Evolutionary conservation across 768 basidiomycete genomes (phyloP).

Genomic region (Psilocybe cyanescens): DNA sequence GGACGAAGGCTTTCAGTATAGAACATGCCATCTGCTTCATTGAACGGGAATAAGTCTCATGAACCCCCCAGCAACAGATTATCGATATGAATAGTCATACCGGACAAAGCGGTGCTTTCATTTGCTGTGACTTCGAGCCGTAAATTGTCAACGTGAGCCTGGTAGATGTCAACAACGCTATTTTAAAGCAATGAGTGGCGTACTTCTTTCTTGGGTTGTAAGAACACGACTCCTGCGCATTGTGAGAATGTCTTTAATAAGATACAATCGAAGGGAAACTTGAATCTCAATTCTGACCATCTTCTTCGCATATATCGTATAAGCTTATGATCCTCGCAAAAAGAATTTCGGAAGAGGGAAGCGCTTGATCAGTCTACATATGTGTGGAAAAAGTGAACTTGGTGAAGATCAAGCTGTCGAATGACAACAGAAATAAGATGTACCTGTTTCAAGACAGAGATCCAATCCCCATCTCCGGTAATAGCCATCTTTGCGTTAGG

Average conservation of each 20-base stretch:
- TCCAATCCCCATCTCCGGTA: slow-evolving; percentile 8
- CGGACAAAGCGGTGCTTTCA: too few relatives aligned
- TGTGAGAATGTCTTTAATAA: not conserved
- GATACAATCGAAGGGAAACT: not conserved
- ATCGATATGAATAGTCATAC: too few relatives aligned
- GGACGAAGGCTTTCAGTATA: too few relatives aligned
- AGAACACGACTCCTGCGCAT: not conserved
- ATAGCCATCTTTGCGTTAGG: slow-evolving; percentile 1
- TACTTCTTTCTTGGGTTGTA: not conserved
- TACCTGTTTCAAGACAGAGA: slow-evolving; percentile 4
- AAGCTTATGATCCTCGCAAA: not conserved
- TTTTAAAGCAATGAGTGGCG: too few relatives aligned
- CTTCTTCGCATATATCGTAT: not conserved
- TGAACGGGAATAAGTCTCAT: too few relatives aligned
- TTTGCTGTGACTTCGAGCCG: too few relatives aligned
- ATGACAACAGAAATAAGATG: not conserved
- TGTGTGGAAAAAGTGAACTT: too few relatives aligned
- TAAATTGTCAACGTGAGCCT: too few relatives aligned
- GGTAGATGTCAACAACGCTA: too few relatives aligned
- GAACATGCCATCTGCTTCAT: too few relatives aligned
- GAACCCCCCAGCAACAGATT: too few relatives aligned
- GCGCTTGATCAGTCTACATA: not conserved
- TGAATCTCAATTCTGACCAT: not conserved
- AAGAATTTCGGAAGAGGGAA: not conserved
- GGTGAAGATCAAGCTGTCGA: too few relatives aligned